These are phyloP conservation scores for Punica granatum DNA, from an alignment of 345 rosid genomes.

Conservation along the genomic window DNA sequence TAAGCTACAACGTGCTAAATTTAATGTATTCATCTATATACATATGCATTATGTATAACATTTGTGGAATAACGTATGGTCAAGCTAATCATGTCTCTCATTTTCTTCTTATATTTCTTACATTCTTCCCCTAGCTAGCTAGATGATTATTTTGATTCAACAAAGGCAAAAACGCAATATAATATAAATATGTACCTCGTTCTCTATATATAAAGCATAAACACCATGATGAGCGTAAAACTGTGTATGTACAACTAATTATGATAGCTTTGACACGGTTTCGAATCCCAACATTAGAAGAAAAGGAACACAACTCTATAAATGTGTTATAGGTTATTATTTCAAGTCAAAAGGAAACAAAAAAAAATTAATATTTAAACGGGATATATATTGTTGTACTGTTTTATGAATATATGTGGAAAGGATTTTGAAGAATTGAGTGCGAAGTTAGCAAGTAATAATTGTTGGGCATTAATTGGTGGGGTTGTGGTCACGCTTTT, in stretches of 20 bases:
- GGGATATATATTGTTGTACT: no score
- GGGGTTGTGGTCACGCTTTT: not conserved
- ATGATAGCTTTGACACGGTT: not conserved
- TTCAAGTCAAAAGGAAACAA: not conserved
- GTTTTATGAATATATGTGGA: not conserved
- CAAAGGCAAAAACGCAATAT: no score
- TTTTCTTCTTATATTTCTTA: no score
- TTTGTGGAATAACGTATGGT: no score
- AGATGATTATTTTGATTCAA: no score
- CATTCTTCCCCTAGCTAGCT: no score
- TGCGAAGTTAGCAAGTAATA: conserved; percentile 5
- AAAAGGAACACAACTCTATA: not conserved
- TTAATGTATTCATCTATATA: no score
- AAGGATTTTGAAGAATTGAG: not conserved
- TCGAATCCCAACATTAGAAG: conserved; percentile 3
- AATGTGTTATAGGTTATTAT: not conserved
- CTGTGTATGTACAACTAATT: not conserved
- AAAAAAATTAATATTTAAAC: not conserved
- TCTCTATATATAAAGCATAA: no score
- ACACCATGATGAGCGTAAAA: not conserved
- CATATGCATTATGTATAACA: no score
- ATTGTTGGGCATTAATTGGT: not conserved
- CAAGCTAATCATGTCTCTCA: no score
- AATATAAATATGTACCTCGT: no score
- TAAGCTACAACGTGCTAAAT: no score